Base-by-base conservation (phyloP, 176 grass and related monocot species). In the Hsuehochloa calcarea region DNA sequence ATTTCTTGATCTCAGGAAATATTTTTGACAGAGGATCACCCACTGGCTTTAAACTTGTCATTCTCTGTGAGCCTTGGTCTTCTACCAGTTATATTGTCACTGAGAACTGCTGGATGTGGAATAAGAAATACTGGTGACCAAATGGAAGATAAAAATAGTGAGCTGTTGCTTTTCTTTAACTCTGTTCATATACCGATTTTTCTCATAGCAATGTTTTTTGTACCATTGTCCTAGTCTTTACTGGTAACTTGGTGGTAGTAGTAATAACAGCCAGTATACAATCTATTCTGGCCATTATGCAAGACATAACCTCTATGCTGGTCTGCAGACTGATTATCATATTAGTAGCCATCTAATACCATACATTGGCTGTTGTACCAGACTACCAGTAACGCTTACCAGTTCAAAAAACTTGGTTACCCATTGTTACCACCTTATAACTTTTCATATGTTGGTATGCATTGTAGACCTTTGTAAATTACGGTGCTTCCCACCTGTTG, bases 401-500 rank as follows among this genome's bases (percentile, higher is more conserved):
- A 64, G 5, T 49, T 70, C 31, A 22, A 73, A 39, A 13, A 76
- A 67, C 41, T 75, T 80, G 41, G 41, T 68, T 85, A 65, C 26
- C 12, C 23, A 70, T 77, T 64, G 10, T 85, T 80, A 58, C 68
- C 37, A 75, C 35, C 46, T 80, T 56, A 49, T 83, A 35, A 52
- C 62, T 26, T 59, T 82, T 80, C 6, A 10, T 72, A 67, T 75
- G 20, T 54, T 80, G 63, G 3, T 78, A 80, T 81, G 45, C 55
- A 80, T 82, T 88, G 14, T 77, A 98, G 96, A 85, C 60, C 84
- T 95, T 77, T 98, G 96, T 83, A 98, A 98, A 86, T 85, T 95
- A 26, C 84, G 96, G 56, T 98, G 96, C 85, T 98, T 98, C 68
- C 96, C 96, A 52, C 96, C 96, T 82, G 88, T 98, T 31, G 89